Percentiles rank a stretch among this genome's conserved stretches.
phyloP scores from a whole-genome alignment of 2,329 filamentous ascomycete genomes.

The Hirsutella rhossiliensis region DNA sequence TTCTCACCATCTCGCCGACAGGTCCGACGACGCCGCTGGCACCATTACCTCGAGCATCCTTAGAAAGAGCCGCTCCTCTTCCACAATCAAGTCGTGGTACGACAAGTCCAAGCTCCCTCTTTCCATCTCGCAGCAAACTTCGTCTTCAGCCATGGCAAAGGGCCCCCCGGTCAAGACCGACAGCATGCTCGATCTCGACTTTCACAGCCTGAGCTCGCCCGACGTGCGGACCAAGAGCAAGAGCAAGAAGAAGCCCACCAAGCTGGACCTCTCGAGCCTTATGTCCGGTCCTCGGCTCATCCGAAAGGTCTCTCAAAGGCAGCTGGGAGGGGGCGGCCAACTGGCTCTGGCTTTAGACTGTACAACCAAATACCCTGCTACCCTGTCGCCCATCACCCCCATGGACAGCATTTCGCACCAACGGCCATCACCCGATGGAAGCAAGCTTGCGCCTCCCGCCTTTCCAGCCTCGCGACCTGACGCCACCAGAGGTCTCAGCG shows the following conservation, averaged over 20 bases:
- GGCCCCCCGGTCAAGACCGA: conserved; percentile 36
- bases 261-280: conserved; percentile 35
- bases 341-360: neutral
- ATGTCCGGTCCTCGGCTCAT: conserved; percentile 19
- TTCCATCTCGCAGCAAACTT: conserved; percentile 47
- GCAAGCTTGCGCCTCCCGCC: neutral
- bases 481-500: conserved; percentile 15
- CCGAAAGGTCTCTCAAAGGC: conserved; percentile 10
- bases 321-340: neutral
- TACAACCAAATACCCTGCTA: neutral
- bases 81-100: conserved; percentile 45
- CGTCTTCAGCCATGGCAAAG: conserved; percentile 45
- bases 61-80: conserved; percentile 37
- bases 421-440: neutral
- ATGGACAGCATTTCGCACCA: neutral
- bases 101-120: conserved; percentile 43
- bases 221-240: conserved; percentile 3
- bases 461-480: conserved; percentile 7
- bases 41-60: conserved; percentile 20
- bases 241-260: conserved; percentile 31
- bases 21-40: conserved; percentile 15
- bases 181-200: conserved; percentile 30
- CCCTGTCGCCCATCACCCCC: neutral
- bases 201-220: conserved; percentile 7
- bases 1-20: conserved; percentile 3